phyloP scores from a whole-genome alignment of 2,329 filamentous ascomycete species.

The Seiridium cupressi region DNA sequence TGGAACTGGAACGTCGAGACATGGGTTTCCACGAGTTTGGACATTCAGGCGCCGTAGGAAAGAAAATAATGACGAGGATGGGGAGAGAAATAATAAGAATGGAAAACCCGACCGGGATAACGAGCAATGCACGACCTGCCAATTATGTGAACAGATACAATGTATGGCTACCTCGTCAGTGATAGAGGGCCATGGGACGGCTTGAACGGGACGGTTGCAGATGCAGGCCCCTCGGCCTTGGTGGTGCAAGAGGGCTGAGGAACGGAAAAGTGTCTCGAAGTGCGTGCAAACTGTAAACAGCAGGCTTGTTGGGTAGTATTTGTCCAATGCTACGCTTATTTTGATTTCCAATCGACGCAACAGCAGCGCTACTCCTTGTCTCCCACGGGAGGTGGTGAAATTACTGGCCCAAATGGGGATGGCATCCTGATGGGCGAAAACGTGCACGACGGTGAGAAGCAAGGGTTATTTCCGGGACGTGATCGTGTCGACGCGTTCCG shows the following conservation, averaged over 20 bases:
- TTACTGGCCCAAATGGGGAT: conserved; percentile 5
- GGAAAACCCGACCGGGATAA: too few relatives aligned
- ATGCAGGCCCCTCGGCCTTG: background rate
- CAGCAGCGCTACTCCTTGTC: background rate
- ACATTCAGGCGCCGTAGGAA: background rate
- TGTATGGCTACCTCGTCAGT: background rate
- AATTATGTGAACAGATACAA: too few relatives aligned
- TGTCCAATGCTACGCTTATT: background rate
- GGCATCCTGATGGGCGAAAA: background rate
- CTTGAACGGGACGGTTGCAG: background rate
- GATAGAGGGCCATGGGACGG: background rate
- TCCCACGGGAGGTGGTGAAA: background rate
- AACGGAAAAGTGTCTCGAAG: background rate
- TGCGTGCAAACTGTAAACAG: background rate
- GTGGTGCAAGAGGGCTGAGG: background rate
- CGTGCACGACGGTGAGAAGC: background rate
- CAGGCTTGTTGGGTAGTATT: background rate
- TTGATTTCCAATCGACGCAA: background rate
- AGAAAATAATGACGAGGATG: background rate
- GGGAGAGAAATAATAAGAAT: too few relatives aligned
- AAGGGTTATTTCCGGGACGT: conserved; percentile 3
- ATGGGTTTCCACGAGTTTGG: conserved; percentile 4
- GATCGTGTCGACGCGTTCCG: conserved; percentile 5
- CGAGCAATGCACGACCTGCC: too few relatives aligned
- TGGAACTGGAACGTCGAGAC: conserved; percentile 3